Conservation (phyloP, 352 stramenopile species). For the Pythium chondricola region DNA sequence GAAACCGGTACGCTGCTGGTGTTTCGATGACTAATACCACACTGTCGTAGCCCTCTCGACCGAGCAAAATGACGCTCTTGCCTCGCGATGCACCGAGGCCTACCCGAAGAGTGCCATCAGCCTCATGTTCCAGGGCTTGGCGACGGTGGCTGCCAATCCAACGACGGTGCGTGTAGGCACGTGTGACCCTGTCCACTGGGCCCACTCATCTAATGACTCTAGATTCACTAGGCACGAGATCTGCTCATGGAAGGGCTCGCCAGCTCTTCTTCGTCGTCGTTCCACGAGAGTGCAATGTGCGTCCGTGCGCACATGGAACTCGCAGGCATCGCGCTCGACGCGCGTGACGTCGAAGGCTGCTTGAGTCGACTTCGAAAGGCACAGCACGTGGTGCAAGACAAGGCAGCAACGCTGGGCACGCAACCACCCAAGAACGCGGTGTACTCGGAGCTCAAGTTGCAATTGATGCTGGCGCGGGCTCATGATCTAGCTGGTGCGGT, state of each 20-base stretch:
- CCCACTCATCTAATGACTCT: too few relatives aligned
- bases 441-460: conserved; percentile 47
- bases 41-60: too few relatives aligned
- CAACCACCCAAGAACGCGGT: conserved; percentile 24
- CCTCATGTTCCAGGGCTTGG: conserved; percentile 18
- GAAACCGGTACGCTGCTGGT: neutral
- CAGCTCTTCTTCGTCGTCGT: conserved; percentile 52
- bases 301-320: conserved; percentile 50
- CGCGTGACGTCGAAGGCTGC: conserved; percentile 56
- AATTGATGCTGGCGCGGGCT: conserved; percentile 54
- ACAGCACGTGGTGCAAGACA: conserved; percentile 37
- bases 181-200: too few relatives aligned
- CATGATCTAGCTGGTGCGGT: conserved; percentile 39
- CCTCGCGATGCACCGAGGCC: neutral
- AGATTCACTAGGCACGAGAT: conserved; percentile 34
- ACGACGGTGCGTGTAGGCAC: neutral
- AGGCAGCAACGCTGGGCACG: conserved; percentile 33
- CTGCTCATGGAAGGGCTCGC: conserved; percentile 49
- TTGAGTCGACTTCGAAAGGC: conserved; percentile 39
- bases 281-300: conserved; percentile 57
- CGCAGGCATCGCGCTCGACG: conserved; percentile 32
- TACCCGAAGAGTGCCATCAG: conserved; percentile 14
- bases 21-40: too few relatives aligned
- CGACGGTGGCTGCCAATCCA: neutral
- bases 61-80: too few relatives aligned